Base-by-base conservation (phyloP, 352 stramenopile species). In the Pythium pectinolyticum region DNA sequence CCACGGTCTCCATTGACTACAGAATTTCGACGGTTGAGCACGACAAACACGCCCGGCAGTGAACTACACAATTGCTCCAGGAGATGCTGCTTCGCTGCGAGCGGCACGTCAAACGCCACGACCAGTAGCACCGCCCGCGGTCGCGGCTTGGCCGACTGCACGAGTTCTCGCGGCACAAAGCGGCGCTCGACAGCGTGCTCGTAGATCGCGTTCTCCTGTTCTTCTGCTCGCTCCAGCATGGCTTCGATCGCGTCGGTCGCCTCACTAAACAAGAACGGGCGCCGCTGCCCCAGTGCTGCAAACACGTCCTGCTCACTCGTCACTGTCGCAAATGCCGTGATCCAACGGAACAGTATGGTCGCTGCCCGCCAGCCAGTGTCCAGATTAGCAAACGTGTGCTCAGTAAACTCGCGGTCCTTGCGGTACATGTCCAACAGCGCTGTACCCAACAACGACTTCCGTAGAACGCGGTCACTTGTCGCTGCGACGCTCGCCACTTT, bases 41-140 rank as follows among this genome's bases (percentile, higher is more conserved):
- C 65, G 32, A 92, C 57, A 46, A 96, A 96, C 8, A 88, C 64
- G 2, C 88, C 88, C 5, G 86, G 88, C 14, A 96, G 78, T 32
- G 70, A 49, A 0, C 28, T 31, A 20, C 82, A 63, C 0, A 94
- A 35, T 3, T 78, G 67, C 0, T 74, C 52, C 6, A 90, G 35
- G 25, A 96, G 72, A 1, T 37, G 3, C 8, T 30, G 10, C 34
- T 72, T 75, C 10, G 84, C 68, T 4, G 66, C 52, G 12, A 27
- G n/a, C 11, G 88, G 88, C 3, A 95, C 57, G 43, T 95, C 88
- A n/a, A 75, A 72, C 0, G 78, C 74, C 5, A 95, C 56, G 8
- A 94, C 78, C 17, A 96, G 40, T 19, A 95, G 12, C 48, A 95
- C 70, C 9, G 81, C 74, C 24, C 88, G 77, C 47, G 74, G 61